phyloP scores from a whole-genome alignment of 2,329 filamentous ascomycete genomes.

The Acarospora socialis region DNA sequence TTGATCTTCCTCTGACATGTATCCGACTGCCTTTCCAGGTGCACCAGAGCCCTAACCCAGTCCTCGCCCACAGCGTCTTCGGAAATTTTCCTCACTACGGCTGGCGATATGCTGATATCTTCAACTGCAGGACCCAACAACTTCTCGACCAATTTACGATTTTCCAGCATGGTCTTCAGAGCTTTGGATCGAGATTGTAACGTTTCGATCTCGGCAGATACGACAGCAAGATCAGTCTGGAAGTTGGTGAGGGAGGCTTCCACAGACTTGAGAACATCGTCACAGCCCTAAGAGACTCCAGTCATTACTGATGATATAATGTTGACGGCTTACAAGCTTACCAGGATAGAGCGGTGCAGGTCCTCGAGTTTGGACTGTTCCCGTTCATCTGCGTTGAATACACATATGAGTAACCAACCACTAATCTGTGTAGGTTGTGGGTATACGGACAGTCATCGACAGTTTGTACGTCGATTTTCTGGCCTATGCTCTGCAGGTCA shows the following conservation, averaged over 20 bases:
- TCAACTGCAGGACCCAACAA: constrained; percentile 78
- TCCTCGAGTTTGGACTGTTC: constrained; percentile 80
- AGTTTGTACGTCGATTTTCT: constrained; percentile 35
- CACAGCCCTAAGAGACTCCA: constrained; percentile 48
- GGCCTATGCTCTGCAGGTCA: constrained; percentile 15
- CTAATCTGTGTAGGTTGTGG: constrained; percentile 8
- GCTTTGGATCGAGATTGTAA: constrained; percentile 74
- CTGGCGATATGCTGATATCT: constrained; percentile 76
- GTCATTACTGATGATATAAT: neutral
- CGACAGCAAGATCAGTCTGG: constrained; percentile 77
- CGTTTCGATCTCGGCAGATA: constrained; percentile 90
- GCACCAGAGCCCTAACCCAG: constrained; percentile 70
- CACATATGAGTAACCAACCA: constrained; percentile 2
- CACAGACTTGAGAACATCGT: constrained; percentile 84
- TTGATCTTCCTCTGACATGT: constrained; percentile 54
- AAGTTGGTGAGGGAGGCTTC: constrained; percentile 87
- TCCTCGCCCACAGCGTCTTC: constrained; percentile 81
- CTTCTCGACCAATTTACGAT: constrained; percentile 79
- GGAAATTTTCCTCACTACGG: constrained; percentile 68
- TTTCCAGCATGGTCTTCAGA: constrained; percentile 73
- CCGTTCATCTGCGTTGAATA: constrained; percentile 44
- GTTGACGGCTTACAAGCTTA: constrained; percentile 14
- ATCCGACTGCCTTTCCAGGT: constrained; percentile 65
- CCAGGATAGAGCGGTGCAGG: constrained; percentile 68
- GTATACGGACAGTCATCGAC: constrained; percentile 55